Base-by-base conservation (phyloP, 2,329 filamentous ascomycete species). In the Trichoderma sp. region DNA sequence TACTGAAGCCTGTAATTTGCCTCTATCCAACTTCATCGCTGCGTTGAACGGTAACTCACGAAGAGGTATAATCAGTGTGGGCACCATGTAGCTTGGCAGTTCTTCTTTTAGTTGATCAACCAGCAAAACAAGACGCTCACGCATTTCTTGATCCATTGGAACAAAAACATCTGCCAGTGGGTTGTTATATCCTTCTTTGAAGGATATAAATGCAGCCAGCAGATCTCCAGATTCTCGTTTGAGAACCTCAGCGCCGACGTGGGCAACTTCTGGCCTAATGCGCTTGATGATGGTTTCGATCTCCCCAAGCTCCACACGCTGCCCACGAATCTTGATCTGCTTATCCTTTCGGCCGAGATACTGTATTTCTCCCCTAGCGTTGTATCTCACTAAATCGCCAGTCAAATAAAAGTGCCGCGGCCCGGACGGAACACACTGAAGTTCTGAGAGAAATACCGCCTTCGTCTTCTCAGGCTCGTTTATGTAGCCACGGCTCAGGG, bases 311-410 rank as follows among this genome's bases (percentile, higher is more conserved):
- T 86, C 89, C 63, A 87, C 80, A 68, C 86, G 78, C 70, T 84
- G 88, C n/a, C 89, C 89, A 23, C 84, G 82, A 15, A 89, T 77
- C 76, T 90, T 90, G 61, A 89, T 82, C 75, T 89, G 87, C 0
- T 82, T 83, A 73, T 89, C 87, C 74, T 86, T 87, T 17, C 87
- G 81, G 47, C 86, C 86, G 47, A 85, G 75, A 68, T 82, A 85
- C 0, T 81, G 74, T 7, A 86, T 75, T 34, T 75, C 74, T 1
- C 82, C 81, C 64, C 83, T 79, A 0, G 76, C 74, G 30, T 81
- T 76, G 30, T 84, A 84, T 61, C 76, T 76, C 3, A 78, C 84
- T 6, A 86, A 78, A 73, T 86, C 85, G 4, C 85, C 84, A 2
- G 84, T 85, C 70, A 81, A 82, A 74, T 85, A 86, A 9, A 82